phyloP scores from a whole-genome alignment of 1,284 basidiomycete species.

The Ceratobasidium sp. region DNA sequence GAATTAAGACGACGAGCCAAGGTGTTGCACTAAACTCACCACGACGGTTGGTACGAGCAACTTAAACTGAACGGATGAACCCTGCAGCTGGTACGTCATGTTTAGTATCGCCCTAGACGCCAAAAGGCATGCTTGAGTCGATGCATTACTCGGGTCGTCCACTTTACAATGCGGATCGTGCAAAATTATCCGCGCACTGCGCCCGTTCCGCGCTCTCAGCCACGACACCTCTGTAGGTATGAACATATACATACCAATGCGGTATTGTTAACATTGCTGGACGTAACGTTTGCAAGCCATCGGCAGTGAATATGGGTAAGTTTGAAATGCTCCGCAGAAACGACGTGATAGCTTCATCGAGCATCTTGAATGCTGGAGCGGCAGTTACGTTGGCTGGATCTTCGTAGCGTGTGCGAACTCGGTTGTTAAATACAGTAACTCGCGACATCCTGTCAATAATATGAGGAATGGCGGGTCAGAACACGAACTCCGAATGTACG shows the following conservation, averaged over 20 bases:
- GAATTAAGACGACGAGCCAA: neutral
- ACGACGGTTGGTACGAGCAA: conserved; percentile 22
- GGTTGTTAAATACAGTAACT: conserved; percentile 29
- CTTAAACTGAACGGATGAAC: conserved; percentile 14
- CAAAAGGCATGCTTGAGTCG: conserved; percentile 25
- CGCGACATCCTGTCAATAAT: neutral
- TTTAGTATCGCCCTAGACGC: conserved; percentile 26
- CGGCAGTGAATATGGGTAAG: neutral
- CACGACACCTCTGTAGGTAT: neutral
- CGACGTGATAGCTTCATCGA: conserved; percentile 25
- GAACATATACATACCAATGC: conserved; percentile 8
- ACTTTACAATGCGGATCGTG: conserved; percentile 31
- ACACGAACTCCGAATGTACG: too few species aligned
- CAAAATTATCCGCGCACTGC: conserved; percentile 16
- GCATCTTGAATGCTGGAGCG: conserved; percentile 25
- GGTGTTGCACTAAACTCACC: neutral
- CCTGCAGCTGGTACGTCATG: conserved; percentile 26
- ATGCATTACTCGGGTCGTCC: conserved; percentile 12
- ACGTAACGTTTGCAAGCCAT: neutral
- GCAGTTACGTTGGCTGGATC: conserved; percentile 27
- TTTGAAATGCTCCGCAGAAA: conserved; percentile 4
- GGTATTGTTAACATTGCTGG: neutral
- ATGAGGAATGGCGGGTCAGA: too few species aligned
- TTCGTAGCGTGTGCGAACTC: conserved; percentile 29
- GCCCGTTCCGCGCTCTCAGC: neutral